Evolutionary conservation across 2,329 filamentous ascomycete species (phyloP), one percentile per base, ranked within the genome.

Genomic region (Ophiostoma sp.): DNA sequence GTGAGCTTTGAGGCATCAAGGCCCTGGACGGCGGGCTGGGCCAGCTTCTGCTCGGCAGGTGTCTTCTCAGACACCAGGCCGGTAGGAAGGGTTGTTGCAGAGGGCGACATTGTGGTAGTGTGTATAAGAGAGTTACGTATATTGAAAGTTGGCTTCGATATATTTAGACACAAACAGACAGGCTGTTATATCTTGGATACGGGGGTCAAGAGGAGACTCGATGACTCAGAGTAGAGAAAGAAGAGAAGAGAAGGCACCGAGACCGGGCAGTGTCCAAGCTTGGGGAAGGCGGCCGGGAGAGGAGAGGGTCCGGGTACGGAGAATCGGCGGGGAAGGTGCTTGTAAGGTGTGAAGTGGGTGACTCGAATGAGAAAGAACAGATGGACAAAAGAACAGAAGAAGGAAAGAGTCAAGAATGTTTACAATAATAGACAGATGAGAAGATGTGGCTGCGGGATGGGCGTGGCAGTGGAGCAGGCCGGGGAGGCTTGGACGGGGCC

Each of bases 1-100:
- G 77, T 84, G 73, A 89, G 80, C 76, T 84, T 84, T 72, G 87
- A 88, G 72, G 87, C 85, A 74, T 89, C 84, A 67, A 89, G 82
- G 78, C 76, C 87, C 80, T 75, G 86, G 79, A 76, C 66, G 60
- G 71, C 36, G 68, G 66, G n/a, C 74, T 36, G 27, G 1, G 77
- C 75, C 72, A 83, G 76, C 73, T 84, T 84, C 75, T 77, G 75
- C 68, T 55, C n/a, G 27, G 58, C 75, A 52, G 79, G 71, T 4
- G 55, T 38, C 27, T 9, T 60, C 11, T 38, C 82, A 73, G 42
- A 71, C 63, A 45, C 70, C 68, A 68, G 73, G 52, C 52, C 36
- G 52, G 27, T 58, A 73, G 27, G 73, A 55, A 55, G 58, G 27
- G 64, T 58, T 2, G 65, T 64, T 9, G 68, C 72, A n/a, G 74